Base-by-base conservation (phyloP, 2,329 filamentous ascomycete species). In the Hypoxylon sp. region DNA sequence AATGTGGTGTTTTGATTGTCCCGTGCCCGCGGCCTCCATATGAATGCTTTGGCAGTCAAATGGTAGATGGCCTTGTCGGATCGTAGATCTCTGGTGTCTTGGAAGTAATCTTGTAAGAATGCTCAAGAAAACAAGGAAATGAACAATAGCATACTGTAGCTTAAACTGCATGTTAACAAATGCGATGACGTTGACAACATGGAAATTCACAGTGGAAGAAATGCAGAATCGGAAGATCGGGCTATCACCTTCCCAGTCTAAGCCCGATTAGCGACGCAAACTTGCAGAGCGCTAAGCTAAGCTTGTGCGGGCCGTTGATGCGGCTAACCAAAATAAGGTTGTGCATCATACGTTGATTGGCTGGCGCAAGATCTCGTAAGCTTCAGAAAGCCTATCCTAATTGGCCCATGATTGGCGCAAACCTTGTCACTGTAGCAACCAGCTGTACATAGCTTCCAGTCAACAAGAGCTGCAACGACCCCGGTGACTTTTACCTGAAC, bases 261-360 rank as follows among this genome's bases (percentile, higher is more conserved):
- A 56, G 17, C 54, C 32, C 55, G 27, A 57, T 54, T 54, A 47
- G 59, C 7, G 11, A 67, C 17, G 47, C 44, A 47, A 21, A 42
- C 56, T 27, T 59, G 53, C 58, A 55, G 44, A 55, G 57, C 48
- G 62, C 66, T 68, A 68, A 11, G 55, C 48, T 17, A 39, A 61
- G 55, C 59, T 52, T 59, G 55, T 63, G 62, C 65, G 59, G 68
- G 65, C 62, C 56, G 53, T 15, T 44, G 21, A 54, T 19, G 21
- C 15, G n/a, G 15, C 69, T 69, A 71, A 62, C 60, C 67, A 6
- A 8, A 51, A 60, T 57, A 31, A 6, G 67, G 55, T 8, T 11
- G 17, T 62, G 35, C 35, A 65, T 69, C 66, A 24, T 63, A 67
- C 51, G 57, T 67, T 71, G 60, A 69, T 69, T 67, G 66, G 67